These are phyloP conservation scores for Aschersonia sp. DNA, from an alignment of 2,329 filamentous ascomycete species.

Conservation along the genomic window DNA sequence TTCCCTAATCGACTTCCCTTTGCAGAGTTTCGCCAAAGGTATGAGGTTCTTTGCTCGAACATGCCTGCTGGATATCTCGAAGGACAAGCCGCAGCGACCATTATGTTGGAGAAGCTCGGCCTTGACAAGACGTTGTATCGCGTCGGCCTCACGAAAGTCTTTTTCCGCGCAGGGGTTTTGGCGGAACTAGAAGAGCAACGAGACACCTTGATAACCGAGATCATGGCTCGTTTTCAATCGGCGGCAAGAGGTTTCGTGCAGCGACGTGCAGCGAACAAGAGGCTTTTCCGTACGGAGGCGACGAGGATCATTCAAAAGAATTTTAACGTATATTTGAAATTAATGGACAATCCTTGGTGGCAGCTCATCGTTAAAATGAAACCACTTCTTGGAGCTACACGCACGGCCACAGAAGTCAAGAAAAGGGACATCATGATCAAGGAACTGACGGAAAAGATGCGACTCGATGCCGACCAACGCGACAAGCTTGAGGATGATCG, in stretches of 20 bases:
- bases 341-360: constrained; percentile 96
- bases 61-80: constrained; percentile 88
- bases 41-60: constrained; percentile 80
- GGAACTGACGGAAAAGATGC: constrained; percentile 71
- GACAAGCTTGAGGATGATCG: constrained; percentile 82
- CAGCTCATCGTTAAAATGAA: constrained; percentile 89
- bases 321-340: constrained; percentile 78
- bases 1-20: constrained; percentile 92
- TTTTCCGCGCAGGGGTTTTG: constrained; percentile 90
- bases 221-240: constrained; percentile 88
- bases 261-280: constrained; percentile 77
- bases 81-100: constrained; percentile 67
- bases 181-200: constrained; percentile 94
- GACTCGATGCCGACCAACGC: constrained; percentile 57
- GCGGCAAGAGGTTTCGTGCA: constrained; percentile 82
- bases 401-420: constrained; percentile 87
- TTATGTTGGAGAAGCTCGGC: constrained; percentile 80
- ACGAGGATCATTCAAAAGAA: constrained; percentile 91
- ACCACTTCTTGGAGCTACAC: constrained; percentile 79
- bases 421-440: constrained; percentile 89
- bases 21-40: constrained; percentile 84
- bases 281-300: constrained; percentile 85
- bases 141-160: constrained; percentile 91
- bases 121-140: constrained; percentile 80
- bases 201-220: constrained; percentile 81